phyloP scores from a whole-genome alignment of 2,329 filamentous ascomycete species.

The Magnaporthiopsis rhizophila region DNA sequence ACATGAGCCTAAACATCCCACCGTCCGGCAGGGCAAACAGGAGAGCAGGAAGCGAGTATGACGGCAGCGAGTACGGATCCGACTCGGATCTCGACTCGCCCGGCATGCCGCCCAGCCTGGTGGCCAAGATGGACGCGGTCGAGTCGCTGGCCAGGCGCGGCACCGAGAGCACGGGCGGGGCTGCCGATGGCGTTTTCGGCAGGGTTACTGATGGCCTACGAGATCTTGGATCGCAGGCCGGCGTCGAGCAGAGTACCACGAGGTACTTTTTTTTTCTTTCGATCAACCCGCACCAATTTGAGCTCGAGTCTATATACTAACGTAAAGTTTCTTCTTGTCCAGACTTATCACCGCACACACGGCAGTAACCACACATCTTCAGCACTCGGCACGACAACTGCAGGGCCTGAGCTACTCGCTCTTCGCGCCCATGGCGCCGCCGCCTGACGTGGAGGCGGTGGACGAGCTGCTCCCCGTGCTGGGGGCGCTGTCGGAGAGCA shows the following conservation, averaged over 20 bases:
- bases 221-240: conserved; percentile 65
- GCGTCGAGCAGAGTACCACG: conserved; percentile 63
- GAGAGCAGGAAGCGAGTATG: conserved; percentile 52
- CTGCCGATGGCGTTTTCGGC: conserved; percentile 57
- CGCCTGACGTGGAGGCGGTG: conserved; percentile 56
- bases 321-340: not conserved
- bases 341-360: conserved; percentile 71
- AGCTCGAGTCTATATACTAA: not conserved
- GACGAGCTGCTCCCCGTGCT: conserved; percentile 64
- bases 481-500: conserved; percentile 52
- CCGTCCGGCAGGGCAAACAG: conserved; percentile 39
- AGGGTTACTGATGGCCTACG: conserved; percentile 62
- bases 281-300: not conserved
- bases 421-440: conserved; percentile 58
- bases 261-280: conserved; percentile 38
- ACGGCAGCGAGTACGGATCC: conserved; percentile 67
- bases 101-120: conserved; percentile 58
- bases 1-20: conserved; percentile 34
- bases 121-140: conserved; percentile 63
- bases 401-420: conserved; percentile 66
- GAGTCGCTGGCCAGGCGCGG: conserved; percentile 61
- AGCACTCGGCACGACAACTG: conserved; percentile 66
- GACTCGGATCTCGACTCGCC: conserved; percentile 62
- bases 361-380: conserved; percentile 65
- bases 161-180: conserved; percentile 57